phyloP scores from a whole-genome alignment of 257 asterid species.

The Mentha longifolia region DNA sequence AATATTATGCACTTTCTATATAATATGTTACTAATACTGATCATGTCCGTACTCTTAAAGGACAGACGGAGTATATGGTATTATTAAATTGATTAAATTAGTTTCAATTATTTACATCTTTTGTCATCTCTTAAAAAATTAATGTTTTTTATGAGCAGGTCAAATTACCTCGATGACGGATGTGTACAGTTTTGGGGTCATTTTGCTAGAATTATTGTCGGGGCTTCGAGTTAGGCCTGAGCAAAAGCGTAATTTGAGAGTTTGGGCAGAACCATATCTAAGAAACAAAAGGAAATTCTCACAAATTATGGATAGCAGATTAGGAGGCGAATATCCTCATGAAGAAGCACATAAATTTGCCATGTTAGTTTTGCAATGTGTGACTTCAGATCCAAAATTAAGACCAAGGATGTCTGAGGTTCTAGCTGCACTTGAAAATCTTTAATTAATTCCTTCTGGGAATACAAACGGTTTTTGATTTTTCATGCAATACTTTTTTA shows the following conservation, averaged over 20 bases:
- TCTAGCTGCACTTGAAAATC: background rate
- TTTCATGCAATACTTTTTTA: no score
- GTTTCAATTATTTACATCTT: background rate
- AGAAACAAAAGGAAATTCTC: background rate
- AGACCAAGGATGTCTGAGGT: slow-evolving; percentile 36
- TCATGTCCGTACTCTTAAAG: no score
- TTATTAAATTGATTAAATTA: no score
- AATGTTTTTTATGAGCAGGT: background rate
- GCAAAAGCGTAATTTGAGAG: background rate
- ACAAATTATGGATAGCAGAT: slow-evolving; percentile 3
- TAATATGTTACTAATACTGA: no score
- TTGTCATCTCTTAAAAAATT: no score
- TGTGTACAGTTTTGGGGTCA: slow-evolving; percentile 33
- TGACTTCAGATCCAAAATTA: background rate
- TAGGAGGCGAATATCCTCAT: background rate
- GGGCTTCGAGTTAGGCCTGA: slow-evolving; percentile 4
- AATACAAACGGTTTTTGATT: no score
- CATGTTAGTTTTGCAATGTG: slow-evolving; percentile 18
- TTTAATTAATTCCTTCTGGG: no score
- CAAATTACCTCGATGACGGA: background rate
- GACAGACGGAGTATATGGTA: no score
- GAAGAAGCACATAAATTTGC: background rate
- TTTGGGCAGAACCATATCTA: slow-evolving; percentile 22
- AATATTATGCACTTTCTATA: no score
- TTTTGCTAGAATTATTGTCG: slow-evolving; percentile 32